Evolutionary conservation across 495 filamentous ascomycete genomes (phyloP).

Genomic region (Hypoxylon perforatum): DNA sequence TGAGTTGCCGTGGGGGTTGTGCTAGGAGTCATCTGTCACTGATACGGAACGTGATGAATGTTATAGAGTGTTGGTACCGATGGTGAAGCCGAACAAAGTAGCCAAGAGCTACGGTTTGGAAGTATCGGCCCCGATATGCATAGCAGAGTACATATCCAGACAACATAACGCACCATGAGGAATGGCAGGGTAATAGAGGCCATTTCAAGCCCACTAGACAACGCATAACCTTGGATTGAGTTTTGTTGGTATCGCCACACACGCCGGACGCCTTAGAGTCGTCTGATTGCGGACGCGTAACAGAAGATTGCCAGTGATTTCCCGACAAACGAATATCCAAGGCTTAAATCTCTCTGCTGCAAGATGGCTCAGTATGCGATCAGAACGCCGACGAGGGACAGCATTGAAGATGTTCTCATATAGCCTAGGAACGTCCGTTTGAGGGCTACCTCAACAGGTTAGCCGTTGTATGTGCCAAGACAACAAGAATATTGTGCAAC

Average conservation of each 20-base stretch:
- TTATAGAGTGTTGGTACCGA: conserved; percentile 37
- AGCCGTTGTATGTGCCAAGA: conserved; percentile 29
- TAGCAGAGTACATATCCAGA: conserved; percentile 13
- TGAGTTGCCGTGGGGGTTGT: conserved; percentile 38
- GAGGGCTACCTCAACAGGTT: conserved; percentile 64
- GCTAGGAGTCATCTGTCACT: conserved; percentile 13
- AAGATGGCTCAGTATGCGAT: conserved; percentile 75
- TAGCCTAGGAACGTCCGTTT: conserved; percentile 85
- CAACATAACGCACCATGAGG: conserved; percentile 59
- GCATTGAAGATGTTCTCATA: conserved; percentile 74
- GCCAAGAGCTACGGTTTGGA: conserved; percentile 32
- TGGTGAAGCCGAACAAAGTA: conserved; percentile 38
- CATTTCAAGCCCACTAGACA: conserved; percentile 78
- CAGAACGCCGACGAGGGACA: conserved; percentile 74
- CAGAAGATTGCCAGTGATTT: conserved; percentile 72
- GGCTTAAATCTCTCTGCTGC: conserved; percentile 45
- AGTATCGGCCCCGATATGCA: conserved; percentile 35
- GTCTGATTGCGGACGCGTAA: conserved; percentile 68
- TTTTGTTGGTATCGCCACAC: conserved; percentile 79
- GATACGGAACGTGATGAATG: conserved; percentile 10
- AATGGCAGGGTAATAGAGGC: conserved; percentile 62
- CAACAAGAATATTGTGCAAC: conserved; percentile 24
- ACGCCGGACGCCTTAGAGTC: conserved; percentile 69
- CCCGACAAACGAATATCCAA: conserved; percentile 72
- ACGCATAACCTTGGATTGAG: conserved; percentile 70